Base-by-base conservation (phyloP, 441 rosid species). In the Pelargonium cotyledonis region DNA sequence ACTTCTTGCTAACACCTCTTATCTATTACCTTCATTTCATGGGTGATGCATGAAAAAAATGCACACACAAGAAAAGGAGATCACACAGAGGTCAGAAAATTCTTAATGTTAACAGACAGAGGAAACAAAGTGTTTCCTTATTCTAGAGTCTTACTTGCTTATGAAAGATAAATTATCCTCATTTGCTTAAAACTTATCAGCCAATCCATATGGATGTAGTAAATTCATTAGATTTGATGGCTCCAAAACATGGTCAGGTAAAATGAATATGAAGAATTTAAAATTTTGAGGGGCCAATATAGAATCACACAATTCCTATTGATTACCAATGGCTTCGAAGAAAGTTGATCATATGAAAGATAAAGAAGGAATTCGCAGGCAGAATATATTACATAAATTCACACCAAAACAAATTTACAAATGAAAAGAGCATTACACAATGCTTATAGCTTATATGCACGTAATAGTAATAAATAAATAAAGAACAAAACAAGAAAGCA, bases 401-500 rank as follows among this genome's bases (percentile, higher is more conserved):
- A 26, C 9, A 43, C 47, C 47, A 8, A 11, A 43, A 43, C 1
- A 7, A 6, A 7, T 43, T 43, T 43, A 8, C 6, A 43, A 11
- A 43, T 8, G 8, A 43, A 43, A 7, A 5, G n/a, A 43, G 11
- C 11, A 6, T 11, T 43, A 12, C 7, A 16, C 57, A 49, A 14
- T 49, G 18, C 57, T 49, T 9, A 49, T 1, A 49, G 5, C 16
- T 49, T 14, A 14, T 49, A 14, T 12, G 16, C 18, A n/a, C 57
- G 29, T 26, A 26, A 26, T 26, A 2, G 29, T 26, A 26, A 26
- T 26, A 26, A 26, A 2, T 1, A 26, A 26, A n/a, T n/a, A n/a
- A 10, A 29, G 14, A 7, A 70, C 69, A 12, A 16, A 2, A 70
- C 5, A 8, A 70, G 62, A 46, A 71, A 69, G 70, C 65, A 55